Base-by-base conservation (phyloP, 805 yeast species). In the Blastobotrys terrestris region DNA sequence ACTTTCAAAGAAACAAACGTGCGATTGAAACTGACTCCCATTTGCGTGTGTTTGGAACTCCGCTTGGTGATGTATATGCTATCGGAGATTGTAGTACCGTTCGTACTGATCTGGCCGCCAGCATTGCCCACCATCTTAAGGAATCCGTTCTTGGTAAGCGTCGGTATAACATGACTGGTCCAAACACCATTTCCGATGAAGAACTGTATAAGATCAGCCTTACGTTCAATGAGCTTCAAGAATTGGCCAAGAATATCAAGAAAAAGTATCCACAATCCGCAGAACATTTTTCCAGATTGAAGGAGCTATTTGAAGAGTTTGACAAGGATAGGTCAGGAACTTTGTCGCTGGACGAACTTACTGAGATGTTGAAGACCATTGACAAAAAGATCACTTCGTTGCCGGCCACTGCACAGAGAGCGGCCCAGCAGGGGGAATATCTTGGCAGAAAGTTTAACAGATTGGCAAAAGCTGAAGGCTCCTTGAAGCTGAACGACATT, bases 11-110 rank as follows among this genome's bases (percentile, higher is more conserved):
- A 58, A 84, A 84, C 63, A 76, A 73, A 60, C 77, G 85, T 59
- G 90, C 89, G n/a, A 78, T 84, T 47, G 89, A 84, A 63, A 84
- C 89, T 0, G 90, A 84, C 64, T 72, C 84, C n/a, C 87, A 84
- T 57, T 67, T 84, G 58, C 74, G 89, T 56, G 85, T 84, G 7
- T 63, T 81, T 49, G 90, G 90, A 26, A 79, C 87, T 2, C 85
- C 85, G 31, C 61, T 73, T 41, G 86, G 85, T 53, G 85, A 80
- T 54, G 84, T 82, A 22, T 83, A 83, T 60, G 87, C 87, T 2
- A 79, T 83, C 60, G 89, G 89, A 47, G 89, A 83, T 65, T 83
- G 88, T 61, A 71, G 87, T 1, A 82, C 87, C 0, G 78, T 83
- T 20, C 77, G 85, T 59, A 77, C 84, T 1, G 80, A 79, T 48